Evolutionary conservation across 2,329 filamentous ascomycete genomes (phyloP), one percentile per base, ranked within the genome.

Genomic region (Microcyclosporella mali): DNA sequence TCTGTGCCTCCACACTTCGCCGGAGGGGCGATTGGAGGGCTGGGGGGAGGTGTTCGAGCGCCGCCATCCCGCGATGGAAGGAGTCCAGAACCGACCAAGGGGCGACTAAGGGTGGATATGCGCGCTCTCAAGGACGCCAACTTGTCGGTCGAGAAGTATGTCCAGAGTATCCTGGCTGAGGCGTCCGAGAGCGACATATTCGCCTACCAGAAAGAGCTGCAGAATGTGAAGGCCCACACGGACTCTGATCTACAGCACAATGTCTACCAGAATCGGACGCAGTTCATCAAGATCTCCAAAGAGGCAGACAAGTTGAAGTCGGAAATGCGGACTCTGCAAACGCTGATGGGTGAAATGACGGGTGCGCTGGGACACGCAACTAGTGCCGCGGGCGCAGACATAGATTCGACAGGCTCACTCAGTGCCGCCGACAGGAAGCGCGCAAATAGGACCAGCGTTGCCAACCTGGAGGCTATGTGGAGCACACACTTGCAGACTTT

Each of bases 201-300:
- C 52, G 82, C 85, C 39, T 95, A 85, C 62, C 85, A 94, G 62
- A 73, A 78, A 37, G 81, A 81, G 16, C 71, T 95, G 33, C 81
- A 81, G 51, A 84, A 83, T 56, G 73, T 92, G 43, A 90, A 90
- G 66, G 77, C 77, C 52, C 79, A 85, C 43, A 88, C 88, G 7
- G 83, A 84, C 4, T 76, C 81, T 37, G 89, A 97, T 56, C 73
- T 98, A 16, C 90, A 97, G 66, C 87, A 94, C 61, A 97, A 89
- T 66, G 85, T 98, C 38, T 90, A 94, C 67, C 89, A 95, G 65
- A 42, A 98, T 66, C 82, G 92, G 37, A 94, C 88, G 0, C 92
- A 97, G 60, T 98, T 98, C 62, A 97, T 98, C 73, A 94, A 94
- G 67, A 97, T 98, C 66, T 95, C 89, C 63, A 95, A 97, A 67